These are phyloP conservation scores for Pholiota microspora DNA, from an alignment of 768 basidiomycete genomes.

Conservation along the genomic window DNA sequence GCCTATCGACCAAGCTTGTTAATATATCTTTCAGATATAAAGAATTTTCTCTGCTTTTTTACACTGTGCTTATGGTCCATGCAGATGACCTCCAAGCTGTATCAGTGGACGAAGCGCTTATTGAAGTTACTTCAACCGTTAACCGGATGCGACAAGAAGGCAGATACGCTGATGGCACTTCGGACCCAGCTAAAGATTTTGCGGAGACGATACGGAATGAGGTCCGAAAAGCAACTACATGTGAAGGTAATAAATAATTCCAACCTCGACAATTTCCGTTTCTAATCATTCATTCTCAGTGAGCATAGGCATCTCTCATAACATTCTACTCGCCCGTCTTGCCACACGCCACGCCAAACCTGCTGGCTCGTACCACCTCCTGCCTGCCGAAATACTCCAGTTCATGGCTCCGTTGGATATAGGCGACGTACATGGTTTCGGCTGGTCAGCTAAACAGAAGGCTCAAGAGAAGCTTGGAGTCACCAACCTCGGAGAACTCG, in stretches of 20 bases:
- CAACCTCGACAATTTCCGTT: background rate
- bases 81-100: slow-evolving; percentile 94
- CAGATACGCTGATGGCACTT: slow-evolving; percentile 23
- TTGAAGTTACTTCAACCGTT: slow-evolving; percentile 76
- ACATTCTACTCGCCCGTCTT: slow-evolving; percentile 89
- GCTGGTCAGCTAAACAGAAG: slow-evolving; percentile 71
- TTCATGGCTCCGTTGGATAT: slow-evolving; percentile 72
- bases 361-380: slow-evolving; percentile 78
- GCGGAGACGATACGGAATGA: slow-evolving; percentile 81
- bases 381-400: slow-evolving; percentile 44
- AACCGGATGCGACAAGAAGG: slow-evolving; percentile 33
- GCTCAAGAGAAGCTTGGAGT: slow-evolving; percentile 76
- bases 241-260: slow-evolving; percentile 59
- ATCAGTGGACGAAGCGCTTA: slow-evolving; percentile 93
- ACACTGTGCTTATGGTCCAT: slow-evolving; percentile 86
- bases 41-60: slow-evolving; percentile 80
- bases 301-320: slow-evolving; percentile 89
- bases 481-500: slow-evolving; percentile 67
- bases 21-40: slow-evolving; percentile 64
- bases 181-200: slow-evolving; percentile 71
- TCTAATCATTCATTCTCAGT: slow-evolving; percentile 40
- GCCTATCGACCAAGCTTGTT: background rate
- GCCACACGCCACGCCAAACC: slow-evolving; percentile 93
- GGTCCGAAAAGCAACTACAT: slow-evolving; percentile 75
- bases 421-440: slow-evolving; percentile 85